These are phyloP conservation scores for Dicorynia guianensis DNA, from an alignment of 306 rosid species.

Conservation along the genomic window DNA sequence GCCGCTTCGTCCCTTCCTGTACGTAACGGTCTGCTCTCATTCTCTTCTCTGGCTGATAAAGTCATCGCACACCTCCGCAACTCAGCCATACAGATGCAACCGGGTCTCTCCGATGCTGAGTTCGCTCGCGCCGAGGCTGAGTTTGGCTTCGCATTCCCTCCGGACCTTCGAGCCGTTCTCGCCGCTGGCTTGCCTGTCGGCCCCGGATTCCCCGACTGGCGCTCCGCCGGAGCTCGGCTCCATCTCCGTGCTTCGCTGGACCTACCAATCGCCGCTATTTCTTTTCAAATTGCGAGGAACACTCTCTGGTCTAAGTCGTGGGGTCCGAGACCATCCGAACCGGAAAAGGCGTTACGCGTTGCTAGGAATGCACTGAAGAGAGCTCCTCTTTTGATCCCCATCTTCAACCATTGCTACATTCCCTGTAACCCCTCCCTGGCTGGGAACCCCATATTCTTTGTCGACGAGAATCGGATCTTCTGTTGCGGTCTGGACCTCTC, in stretches of 20 bases:
- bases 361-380: slow-evolving; percentile 73
- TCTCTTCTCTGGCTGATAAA: slow-evolving; percentile 68
- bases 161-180: slow-evolving; percentile 77
- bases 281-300: slow-evolving; percentile 74
- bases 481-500: slow-evolving; percentile 87
- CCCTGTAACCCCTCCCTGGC: slow-evolving; percentile 85
- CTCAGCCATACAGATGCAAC: slow-evolving; percentile 67
- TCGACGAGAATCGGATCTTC: slow-evolving; percentile 79
- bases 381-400: slow-evolving; percentile 84
- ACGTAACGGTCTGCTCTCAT: slow-evolving; percentile 71
- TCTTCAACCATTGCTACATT: slow-evolving; percentile 86
- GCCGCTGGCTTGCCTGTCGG: slow-evolving; percentile 80
- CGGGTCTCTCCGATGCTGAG: slow-evolving; percentile 78
- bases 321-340: slow-evolving; percentile 76
- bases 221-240: slow-evolving; percentile 68
- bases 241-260: slow-evolving; percentile 75
- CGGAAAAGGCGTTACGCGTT: slow-evolving; percentile 70
- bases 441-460: slow-evolving; percentile 79
- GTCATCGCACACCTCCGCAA: slow-evolving; percentile 64
- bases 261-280: slow-evolving; percentile 83
- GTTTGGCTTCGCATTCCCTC: slow-evolving; percentile 81
- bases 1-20: slow-evolving; percentile 52
- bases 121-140: slow-evolving; percentile 86
- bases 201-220: slow-evolving; percentile 86
- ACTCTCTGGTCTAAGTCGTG: slow-evolving; percentile 77